Base-by-base conservation (phyloP, 129 eudicot genomes). In the Oenanthe sinensis region DNA sequence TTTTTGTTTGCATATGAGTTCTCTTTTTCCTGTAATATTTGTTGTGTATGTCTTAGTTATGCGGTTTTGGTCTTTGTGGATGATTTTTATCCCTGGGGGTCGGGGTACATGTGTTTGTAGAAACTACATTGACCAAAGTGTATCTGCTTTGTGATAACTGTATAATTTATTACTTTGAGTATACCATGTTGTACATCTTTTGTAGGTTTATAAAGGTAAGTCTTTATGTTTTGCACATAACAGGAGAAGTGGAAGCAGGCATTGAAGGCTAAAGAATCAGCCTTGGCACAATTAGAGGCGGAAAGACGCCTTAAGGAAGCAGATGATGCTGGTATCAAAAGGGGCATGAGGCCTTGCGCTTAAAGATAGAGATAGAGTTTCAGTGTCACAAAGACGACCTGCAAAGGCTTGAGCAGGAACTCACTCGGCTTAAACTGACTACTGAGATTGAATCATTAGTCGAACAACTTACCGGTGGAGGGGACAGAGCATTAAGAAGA, bases 311-410 rank as follows among this genome's bases (percentile, higher is more conserved):
- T 89, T 1, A 96, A 96, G 80, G 99, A 96, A 84, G 86, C 91
- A 79, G 72, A 96, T 8, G 99, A 92, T 83, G 83, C 88, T 58
- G 87, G 74, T 67, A 87, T 82, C 86, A 96, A 96, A 85, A 90
- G 63, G 90, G 86, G 77, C 89, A 90, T 19, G 99, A 96, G 67
- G 88, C 97, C 10, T 80, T 96, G 17, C 97, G 97, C 30, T 77
- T 89, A 48, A 96, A 92, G 81, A 86, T 86, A 28, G 99, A 96
- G 71, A 85, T 96, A 73, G 97, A 96, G 83, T 92, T 89, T 86
- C 99, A 96, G 84, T 95, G 99, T 81, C 95, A 96, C 84, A 92
- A 90, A 81, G 99, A 96, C 55, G 99, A 96, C 72, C 91, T 92
- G 50, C 99, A 87, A 76, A 80, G 99, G 71, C 99, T 96, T 12